These are phyloP conservation scores for Syzygium aromaticum DNA, from an alignment of 345 rosid genomes.

Conservation along the genomic window DNA sequence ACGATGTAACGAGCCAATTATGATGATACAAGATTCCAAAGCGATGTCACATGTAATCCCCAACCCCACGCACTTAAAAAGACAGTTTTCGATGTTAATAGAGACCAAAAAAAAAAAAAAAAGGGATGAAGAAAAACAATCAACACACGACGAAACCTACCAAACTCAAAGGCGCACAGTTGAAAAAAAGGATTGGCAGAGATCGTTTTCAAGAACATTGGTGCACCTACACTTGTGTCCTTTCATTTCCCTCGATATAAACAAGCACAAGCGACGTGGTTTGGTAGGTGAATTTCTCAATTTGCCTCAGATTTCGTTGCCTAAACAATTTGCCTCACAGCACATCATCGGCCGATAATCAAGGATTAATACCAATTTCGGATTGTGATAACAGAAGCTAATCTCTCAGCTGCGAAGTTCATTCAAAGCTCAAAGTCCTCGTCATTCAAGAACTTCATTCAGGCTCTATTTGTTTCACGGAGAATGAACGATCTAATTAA, in stretches of 20 bases:
- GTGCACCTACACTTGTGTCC: neutral
- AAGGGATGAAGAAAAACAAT: neutral
- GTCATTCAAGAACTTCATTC: neutral
- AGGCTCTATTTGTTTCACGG: accelerated
- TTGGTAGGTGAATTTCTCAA: neutral
- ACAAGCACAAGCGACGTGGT: neutral
- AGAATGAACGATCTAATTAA: too few species aligned
- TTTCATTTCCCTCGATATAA: neutral
- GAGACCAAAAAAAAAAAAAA: neutral
- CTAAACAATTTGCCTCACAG: neutral
- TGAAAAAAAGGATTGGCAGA: neutral
- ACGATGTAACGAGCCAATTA: accelerated
- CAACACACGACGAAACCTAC: neutral
- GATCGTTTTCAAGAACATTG: neutral
- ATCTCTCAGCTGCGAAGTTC: neutral
- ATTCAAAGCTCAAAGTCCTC: neutral
- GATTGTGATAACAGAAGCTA: neutral
- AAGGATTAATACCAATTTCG: neutral
- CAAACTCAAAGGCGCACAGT: neutral
- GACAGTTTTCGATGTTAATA: neutral
- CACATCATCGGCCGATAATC: neutral
- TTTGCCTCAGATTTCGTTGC: neutral
- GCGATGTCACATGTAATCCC: neutral
- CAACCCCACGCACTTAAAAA: neutral
- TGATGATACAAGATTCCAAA: neutral